phyloP scores from a whole-genome alignment of 768 basidiomycete genomes.

The Pulveroboletus ravenelii region DNA sequence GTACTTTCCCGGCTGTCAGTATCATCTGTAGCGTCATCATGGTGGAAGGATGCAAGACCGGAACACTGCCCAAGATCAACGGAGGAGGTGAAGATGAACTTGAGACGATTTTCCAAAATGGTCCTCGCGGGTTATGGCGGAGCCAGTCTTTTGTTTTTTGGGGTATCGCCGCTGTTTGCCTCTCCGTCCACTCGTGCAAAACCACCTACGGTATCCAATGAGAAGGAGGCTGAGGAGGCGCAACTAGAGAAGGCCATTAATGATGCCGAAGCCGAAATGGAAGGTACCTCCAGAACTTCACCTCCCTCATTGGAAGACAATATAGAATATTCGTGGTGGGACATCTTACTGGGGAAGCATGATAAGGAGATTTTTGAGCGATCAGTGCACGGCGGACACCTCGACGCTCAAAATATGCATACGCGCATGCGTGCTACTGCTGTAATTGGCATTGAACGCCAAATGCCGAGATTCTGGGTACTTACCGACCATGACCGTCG shows the following conservation, averaged over 20 bases:
- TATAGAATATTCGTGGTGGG: conserved; percentile 73
- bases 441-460: conserved; percentile 59
- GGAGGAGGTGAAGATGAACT: conserved; percentile 57
- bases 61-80: conserved; percentile 30
- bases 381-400: conserved; percentile 36
- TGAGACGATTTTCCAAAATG: conserved; percentile 79
- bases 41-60: conserved; percentile 21
- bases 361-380: conserved; percentile 80
- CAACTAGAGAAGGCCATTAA: conserved; percentile 63
- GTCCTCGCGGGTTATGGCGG: conserved; percentile 84
- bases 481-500: conserved; percentile 72
- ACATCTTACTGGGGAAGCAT: conserved; percentile 72
- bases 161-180: conserved; percentile 42
- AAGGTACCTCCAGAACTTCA: conserved; percentile 33
- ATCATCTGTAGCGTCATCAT: conserved; percentile 25
- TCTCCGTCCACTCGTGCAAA: conserved; percentile 22
- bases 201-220: conserved; percentile 29
- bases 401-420: conserved; percentile 19
- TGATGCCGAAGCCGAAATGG: conserved; percentile 63
- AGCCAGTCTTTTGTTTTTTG: conserved; percentile 76
- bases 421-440: conserved; percentile 52
- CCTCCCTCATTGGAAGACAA: conserved; percentile 21
- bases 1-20: conserved; percentile 24
- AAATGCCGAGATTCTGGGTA: conserved; percentile 84
- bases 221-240: conserved; percentile 53